These are phyloP conservation scores for Coemansia sp. DNA, from an alignment of 192 early-diverging fungal species.

Conservation along the genomic window DNA sequence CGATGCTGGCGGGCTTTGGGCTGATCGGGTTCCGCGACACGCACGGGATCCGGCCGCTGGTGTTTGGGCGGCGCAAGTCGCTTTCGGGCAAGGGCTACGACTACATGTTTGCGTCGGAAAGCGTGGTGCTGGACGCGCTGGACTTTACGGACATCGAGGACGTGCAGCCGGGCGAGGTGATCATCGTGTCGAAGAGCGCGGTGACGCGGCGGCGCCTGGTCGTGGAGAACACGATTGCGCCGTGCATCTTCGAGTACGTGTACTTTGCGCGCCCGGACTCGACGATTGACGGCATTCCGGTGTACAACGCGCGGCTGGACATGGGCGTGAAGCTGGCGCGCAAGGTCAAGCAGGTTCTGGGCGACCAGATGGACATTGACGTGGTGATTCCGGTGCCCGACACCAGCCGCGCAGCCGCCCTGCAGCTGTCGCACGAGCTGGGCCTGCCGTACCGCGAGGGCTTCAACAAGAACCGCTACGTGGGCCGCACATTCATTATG, in stretches of 20 bases:
- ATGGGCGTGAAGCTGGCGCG: slow-evolving; percentile 97
- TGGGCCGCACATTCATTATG: slow-evolving; percentile 99
- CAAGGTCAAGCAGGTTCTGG: slow-evolving; percentile 73
- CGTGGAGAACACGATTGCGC: slow-evolving; percentile 63
- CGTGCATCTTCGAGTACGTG: slow-evolving; percentile 99
- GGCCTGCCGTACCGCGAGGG: slow-evolving; percentile 95
- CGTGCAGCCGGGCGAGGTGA: slow-evolving; percentile 88
- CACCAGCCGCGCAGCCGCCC: slow-evolving; percentile 90
- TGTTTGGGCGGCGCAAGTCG: slow-evolving; percentile 79
- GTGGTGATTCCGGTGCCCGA: slow-evolving; percentile 99
- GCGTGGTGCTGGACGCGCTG: slow-evolving; percentile 86
- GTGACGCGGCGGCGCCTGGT: slow-evolving; percentile 68
- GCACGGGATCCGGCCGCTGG: slow-evolving; percentile 93
- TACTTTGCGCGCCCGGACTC: slow-evolving; percentile 99
- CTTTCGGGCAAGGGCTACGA: slow-evolving; percentile 68
- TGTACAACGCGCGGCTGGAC: slow-evolving; percentile 94
- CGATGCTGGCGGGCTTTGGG: slow-evolving; percentile 98
- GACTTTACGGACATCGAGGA: slow-evolving; percentile 89
- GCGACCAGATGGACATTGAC: slow-evolving; percentile 84
- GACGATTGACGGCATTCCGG: slow-evolving; percentile 97
- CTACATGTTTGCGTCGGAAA: slow-evolving; percentile 98
- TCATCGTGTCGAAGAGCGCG: slow-evolving; percentile 83
- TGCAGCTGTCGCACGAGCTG: slow-evolving; percentile 88
- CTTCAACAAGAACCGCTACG: slow-evolving; percentile 99
- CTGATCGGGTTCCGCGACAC: slow-evolving; percentile 94